A percentile compares a stretch with the other conserved stretches of the same genome.
phyloP scores from a whole-genome alignment of 202 grass and related monocot species.

The Brachypodium distachyon region DNA sequence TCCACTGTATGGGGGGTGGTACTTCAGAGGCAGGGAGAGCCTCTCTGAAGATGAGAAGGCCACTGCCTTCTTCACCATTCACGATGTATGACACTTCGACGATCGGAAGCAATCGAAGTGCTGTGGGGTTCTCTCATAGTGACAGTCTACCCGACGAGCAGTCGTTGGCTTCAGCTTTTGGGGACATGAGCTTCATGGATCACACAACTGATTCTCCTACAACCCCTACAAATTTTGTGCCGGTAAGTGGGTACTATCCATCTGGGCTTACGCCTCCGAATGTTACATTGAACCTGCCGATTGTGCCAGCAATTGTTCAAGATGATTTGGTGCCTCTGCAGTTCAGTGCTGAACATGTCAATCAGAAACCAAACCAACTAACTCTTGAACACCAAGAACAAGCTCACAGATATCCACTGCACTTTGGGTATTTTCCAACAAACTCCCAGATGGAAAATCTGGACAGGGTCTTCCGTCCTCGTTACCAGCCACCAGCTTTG shows the following conservation, averaged over 20 bases:
- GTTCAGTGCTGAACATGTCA: background rate
- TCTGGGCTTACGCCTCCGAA: background rate
- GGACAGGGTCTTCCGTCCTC: conserved; percentile 1
- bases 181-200: conserved; percentile 23
- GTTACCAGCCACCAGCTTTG: conserved; percentile 19
- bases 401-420: conserved; percentile 8
- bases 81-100: background rate
- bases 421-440: conserved; percentile 10
- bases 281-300: background rate
- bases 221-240: conserved; percentile 2
- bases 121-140: background rate
- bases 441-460: background rate
- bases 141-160: conserved; percentile 29
- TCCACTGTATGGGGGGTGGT: background rate
- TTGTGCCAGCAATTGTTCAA: conserved; percentile 1
- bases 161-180: conserved; percentile 27
- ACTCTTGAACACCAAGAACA: conserved; percentile 18
- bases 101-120: background rate
- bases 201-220: conserved; percentile 12
- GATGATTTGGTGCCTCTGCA: background rate
- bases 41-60: background rate
- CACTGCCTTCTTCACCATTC: background rate
- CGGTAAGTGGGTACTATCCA: conserved; percentile 21
- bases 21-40: background rate
- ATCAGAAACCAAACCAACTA: background rate